These are phyloP conservation scores for Asterionellopsis glacialis DNA, from an alignment of 108 stramenopile species.

Conservation along the genomic window DNA sequence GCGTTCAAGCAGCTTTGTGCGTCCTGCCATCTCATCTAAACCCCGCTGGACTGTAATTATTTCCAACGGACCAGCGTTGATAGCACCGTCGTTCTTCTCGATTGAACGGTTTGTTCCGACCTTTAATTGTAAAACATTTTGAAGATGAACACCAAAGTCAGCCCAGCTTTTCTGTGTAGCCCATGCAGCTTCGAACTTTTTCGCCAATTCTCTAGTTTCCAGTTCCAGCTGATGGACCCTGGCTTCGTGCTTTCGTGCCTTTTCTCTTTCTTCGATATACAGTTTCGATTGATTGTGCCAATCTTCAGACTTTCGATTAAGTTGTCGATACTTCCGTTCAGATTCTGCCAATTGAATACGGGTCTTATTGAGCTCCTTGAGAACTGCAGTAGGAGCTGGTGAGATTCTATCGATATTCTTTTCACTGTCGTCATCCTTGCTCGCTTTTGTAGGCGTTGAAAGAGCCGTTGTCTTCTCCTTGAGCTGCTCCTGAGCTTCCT, in stretches of 20 bases:
- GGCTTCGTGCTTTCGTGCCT: conserved; percentile 15
- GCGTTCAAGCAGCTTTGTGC: conserved; percentile 17
- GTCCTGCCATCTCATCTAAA: conserved; percentile 32
- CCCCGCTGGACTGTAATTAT: conserved; percentile 44
- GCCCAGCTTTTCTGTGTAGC: conserved; percentile 45
- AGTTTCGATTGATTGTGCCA: conserved; percentile 30
- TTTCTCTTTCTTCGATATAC: conserved; percentile 46
- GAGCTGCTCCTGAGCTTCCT: background rate
- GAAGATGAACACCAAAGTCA: conserved; percentile 27
- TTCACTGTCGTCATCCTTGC: background rate
- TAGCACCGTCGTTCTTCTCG: no score
- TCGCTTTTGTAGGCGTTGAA: background rate
- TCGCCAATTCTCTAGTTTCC: conserved; percentile 1
- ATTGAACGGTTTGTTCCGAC: background rate
- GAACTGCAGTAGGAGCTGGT: conserved; percentile 30
- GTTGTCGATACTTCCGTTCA: conserved; percentile 71
- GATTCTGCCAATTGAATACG: conserved; percentile 67
- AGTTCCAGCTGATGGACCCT: conserved; percentile 2
- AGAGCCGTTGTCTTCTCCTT: background rate
- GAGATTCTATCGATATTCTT: conserved; percentile 18
- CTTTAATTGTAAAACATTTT: background rate
- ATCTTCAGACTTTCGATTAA: conserved; percentile 38
- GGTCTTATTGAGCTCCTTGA: conserved; percentile 37
- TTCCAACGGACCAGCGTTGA: conserved; percentile 35
- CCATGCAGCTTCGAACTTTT: conserved; percentile 24